phyloP scores from a whole-genome alignment of 2,329 filamentous ascomycete species.

The Monilinia fructigena region DNA sequence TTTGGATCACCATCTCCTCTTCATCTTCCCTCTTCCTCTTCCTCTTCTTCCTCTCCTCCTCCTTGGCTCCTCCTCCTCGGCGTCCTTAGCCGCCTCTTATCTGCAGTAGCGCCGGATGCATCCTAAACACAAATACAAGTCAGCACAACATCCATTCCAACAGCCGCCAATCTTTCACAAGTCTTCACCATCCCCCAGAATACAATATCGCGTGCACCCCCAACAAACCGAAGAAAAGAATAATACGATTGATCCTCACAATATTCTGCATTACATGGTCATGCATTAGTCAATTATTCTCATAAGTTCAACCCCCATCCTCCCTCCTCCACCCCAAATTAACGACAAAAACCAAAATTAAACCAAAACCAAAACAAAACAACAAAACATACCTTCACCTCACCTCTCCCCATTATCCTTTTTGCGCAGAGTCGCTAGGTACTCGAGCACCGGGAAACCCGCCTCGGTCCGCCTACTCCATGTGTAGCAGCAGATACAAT shows the following conservation, averaged over 20 bases:
- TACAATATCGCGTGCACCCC: too few species aligned
- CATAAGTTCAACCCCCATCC: too few species aligned
- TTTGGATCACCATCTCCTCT: slow-evolving; percentile 83
- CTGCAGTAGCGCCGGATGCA: slow-evolving; percentile 26
- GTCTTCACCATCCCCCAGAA: not conserved
- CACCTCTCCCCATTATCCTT: slow-evolving; percentile 49
- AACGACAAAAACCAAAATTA: not conserved
- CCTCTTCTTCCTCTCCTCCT: slow-evolving; percentile 57
- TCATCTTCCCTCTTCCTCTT: slow-evolving; percentile 70
- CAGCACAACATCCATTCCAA: slow-evolving; percentile 1
- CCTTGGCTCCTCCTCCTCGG: slow-evolving; percentile 41
- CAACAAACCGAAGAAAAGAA: too few species aligned
- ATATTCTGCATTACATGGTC: too few species aligned
- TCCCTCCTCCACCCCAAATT: not conserved
- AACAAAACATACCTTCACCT: slow-evolving; percentile 26
- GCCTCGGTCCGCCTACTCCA: slow-evolving; percentile 66
- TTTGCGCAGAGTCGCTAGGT: slow-evolving; percentile 47
- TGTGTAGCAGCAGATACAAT: slow-evolving; percentile 62
- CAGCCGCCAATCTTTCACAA: not conserved
- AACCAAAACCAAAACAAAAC: not conserved
- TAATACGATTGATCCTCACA: too few species aligned
- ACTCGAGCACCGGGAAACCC: slow-evolving; percentile 23
- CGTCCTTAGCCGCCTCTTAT: slow-evolving; percentile 41
- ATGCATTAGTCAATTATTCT: too few species aligned
- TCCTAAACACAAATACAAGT: slow-evolving; percentile 25